These are phyloP conservation scores for Parasitella parasitica DNA, from an alignment of 371 early-diverging fungal genomes.

Conservation along the genomic window DNA sequence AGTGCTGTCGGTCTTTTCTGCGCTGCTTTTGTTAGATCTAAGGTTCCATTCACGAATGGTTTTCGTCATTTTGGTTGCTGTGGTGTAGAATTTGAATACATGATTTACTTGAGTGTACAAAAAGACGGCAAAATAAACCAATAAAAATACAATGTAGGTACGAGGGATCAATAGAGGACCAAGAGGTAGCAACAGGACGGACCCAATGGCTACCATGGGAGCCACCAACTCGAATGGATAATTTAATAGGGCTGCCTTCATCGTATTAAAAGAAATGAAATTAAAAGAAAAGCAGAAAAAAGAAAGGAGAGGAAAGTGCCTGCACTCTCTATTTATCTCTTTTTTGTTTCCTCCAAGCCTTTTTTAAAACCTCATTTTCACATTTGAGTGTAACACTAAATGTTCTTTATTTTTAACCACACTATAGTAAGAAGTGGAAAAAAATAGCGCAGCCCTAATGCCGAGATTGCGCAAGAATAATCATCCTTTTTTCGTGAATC, in stretches of 20 bases:
- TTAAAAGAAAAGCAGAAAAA: conserved; percentile 2
- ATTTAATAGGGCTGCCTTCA: conserved; percentile 23
- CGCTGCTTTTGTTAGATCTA: not conserved
- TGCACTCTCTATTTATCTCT: not conserved
- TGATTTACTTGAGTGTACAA: conserved; percentile 56
- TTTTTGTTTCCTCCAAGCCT: not conserved
- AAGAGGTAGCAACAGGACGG: conserved; percentile 45
- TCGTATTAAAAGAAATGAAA: conserved; percentile 1
- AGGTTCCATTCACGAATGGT: conserved; percentile 52
- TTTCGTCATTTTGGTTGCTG: conserved; percentile 38
- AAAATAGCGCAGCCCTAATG: conserved; percentile 1
- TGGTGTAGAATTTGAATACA: conserved; percentile 54
- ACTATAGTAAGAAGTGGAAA: not conserved
- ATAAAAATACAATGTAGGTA: conserved; percentile 48
- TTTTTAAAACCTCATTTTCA: conserved; percentile 6
- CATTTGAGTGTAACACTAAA: not conserved
- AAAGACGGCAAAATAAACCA: conserved; percentile 51
- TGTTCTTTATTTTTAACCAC: not conserved
- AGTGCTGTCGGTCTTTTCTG: conserved; percentile 3
- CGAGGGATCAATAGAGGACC: conserved; percentile 58
- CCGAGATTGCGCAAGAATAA: not conserved
- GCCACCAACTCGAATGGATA: conserved; percentile 56
- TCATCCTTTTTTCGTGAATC: not conserved
- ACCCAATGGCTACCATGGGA: conserved; percentile 51
- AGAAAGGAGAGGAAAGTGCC: conserved; percentile 2